These are phyloP conservation scores for Wickerhamiella sorbophila DNA, from an alignment of 805 yeast species.

Conservation along the genomic window DNA sequence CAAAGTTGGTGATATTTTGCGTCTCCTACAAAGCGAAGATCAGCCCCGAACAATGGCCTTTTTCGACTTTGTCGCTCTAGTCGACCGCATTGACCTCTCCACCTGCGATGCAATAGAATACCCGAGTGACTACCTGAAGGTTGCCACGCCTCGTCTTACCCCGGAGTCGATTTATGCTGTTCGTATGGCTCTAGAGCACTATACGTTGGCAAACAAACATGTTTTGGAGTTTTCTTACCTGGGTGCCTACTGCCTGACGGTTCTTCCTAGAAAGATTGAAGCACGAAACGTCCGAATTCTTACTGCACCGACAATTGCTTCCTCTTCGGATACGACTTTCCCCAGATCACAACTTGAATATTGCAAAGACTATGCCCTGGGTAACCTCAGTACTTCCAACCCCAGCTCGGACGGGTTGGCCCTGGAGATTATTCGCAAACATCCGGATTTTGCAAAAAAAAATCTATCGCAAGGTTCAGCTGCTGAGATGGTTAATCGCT, in stretches of 20 bases:
- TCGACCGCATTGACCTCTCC: neutral
- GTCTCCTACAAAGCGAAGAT: neutral
- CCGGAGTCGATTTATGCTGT: constrained; percentile 11
- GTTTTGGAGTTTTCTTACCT: constrained; percentile 5
- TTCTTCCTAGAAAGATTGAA: constrained; percentile 7
- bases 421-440: constrained; percentile 3
- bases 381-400: constrained; percentile 9
- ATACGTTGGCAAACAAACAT: constrained; percentile 7
- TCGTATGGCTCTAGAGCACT: constrained; percentile 12
- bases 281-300: constrained; percentile 3
- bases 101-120: neutral
- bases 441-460: neutral
- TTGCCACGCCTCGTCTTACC: neutral
- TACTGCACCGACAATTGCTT: neutral
- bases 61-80: constrained; percentile 4
- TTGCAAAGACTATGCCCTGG: constrained; percentile 14
- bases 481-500: neutral
- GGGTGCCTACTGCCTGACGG: constrained; percentile 7
- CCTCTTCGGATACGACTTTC: neutral
- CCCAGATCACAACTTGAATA: neutral
- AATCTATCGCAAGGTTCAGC: neutral
- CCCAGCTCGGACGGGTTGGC: constrained; percentile 7
- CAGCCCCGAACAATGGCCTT: constrained; percentile 6
- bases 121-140: constrained; percentile 1
- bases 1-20: neutral